Evolutionary conservation across 176 grass and related monocot genomes (phyloP), one percentile per base, ranked within the genome.

Genomic region (Aegilops sharonensis): DNA sequence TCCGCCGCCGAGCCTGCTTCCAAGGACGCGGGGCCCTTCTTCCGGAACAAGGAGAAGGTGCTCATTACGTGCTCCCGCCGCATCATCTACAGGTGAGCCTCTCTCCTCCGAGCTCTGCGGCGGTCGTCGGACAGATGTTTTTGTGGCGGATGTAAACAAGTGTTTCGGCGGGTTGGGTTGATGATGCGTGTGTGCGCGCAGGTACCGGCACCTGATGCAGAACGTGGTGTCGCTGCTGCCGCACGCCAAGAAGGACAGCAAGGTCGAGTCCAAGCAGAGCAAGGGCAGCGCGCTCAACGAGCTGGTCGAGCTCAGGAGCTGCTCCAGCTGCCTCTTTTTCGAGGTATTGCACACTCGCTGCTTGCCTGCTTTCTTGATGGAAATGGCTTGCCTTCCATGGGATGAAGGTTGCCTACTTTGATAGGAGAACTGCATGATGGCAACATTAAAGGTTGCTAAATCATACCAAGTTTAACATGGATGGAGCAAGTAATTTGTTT

Each of bases 231-330:
- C 92, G 8, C 77, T 98, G 42, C 83, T 99, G 45, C 94, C 97
- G 25, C 97, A 96, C 61, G 86, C 86, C 32, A 99, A 99, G 87
- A 99, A 96, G 82, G 97, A 99, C 78, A 99, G 92, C 88, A 99
- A 99, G 89, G 60, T 99, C 1, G 97, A 96, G 80, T 96, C 94
- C 2, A 96, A 94, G 86, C 87, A 95, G 89, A 99, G 92, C 82
- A 99, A 96, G 88, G 94, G 90, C 0, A 66, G 31, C 29, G 86
- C 94, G 20, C 92, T 99, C 1, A 94, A 99, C 84, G 94, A 99
- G 81, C 79, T 99, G n/a, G 31, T 99, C 27, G 94, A 99, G 85
- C 92, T 96, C 25, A 88, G 97, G 52, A 96, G 84, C 64, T 99
- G 92, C 72, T 95, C 95, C 15, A 93, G 91, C 74, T 87, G 88